Conservation (phyloP, 2,329 filamentous ascomycete genomes). For the Diaporthe ilicicola region DNA sequence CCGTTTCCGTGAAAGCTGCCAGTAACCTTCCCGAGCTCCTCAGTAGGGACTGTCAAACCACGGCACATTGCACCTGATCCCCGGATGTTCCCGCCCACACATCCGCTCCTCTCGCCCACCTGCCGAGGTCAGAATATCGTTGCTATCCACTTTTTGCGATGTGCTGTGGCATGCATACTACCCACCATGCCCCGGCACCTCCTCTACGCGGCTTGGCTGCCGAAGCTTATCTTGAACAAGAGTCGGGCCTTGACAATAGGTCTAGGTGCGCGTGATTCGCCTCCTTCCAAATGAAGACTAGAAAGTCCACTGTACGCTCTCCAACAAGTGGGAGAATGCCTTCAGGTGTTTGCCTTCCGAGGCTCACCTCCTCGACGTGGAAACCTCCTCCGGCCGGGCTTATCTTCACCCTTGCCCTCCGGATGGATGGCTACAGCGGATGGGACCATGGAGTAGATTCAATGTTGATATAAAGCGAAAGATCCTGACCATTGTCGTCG, state of each 20-base stretch:
- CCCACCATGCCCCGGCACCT: conserved; percentile 2
- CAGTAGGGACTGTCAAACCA: too few species aligned
- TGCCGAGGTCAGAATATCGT: neutral
- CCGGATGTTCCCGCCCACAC: neutral
- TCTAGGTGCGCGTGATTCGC: neutral
- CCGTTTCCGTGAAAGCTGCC: too few species aligned
- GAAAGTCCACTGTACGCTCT: neutral
- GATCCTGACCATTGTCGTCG: too few species aligned
- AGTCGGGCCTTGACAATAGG: neutral
- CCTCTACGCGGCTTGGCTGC: conserved; percentile 4
- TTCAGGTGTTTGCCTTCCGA: neutral
- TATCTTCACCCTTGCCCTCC: neutral
- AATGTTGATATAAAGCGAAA: neutral
- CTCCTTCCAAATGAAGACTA: conserved; percentile 11
- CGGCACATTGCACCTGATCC: too few species aligned
- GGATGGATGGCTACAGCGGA: neutral
- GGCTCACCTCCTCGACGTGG: neutral
- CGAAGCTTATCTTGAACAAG: conserved; percentile 24
- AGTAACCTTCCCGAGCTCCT: too few species aligned
- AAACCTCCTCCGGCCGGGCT: neutral
- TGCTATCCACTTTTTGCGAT: neutral
- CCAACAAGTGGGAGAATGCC: neutral
- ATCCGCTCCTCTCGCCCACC: neutral
- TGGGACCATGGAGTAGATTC: too few species aligned
- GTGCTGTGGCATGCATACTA: neutral